Base-by-base conservation (phyloP, 2,329 filamentous ascomycete species). In the Macrophomina tecta region DNA sequence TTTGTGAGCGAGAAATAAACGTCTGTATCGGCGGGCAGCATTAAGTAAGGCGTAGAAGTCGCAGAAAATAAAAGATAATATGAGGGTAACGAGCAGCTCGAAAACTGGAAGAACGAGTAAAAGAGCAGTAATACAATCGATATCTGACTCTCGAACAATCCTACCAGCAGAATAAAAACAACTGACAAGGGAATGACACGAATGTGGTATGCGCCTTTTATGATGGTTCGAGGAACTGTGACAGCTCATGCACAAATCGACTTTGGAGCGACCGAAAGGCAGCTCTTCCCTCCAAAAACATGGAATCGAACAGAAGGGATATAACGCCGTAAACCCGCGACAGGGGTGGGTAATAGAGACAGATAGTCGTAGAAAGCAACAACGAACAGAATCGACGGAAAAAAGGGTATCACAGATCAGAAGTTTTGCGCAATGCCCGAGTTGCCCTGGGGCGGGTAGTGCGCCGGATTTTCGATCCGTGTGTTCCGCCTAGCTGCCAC, bases 361-460 rank as follows among this genome's bases (percentile, higher is more conserved):
- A 62, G 45, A 55, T 62, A 30, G 58, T 23, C 30, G 56, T 40
- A 34, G 34, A 55, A 38, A 62, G 30, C 58, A 62, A 49, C 42
- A 62, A 62, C 58, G 58, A 62, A 28, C 58, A 49, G 58, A 62
- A 62, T 36, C 28, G 36, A 62, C 42, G 49, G n/a, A 36, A 49
- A 49, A 49, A 62, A 62, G 58, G 58, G 58, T 62, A 62, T 62
- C 45, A 30, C 42, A 38, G 45, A 62, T 62, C 58, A 98, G 74
- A 99, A 99, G 80, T 99, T 99, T 81, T 98, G 95, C 38, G 95
- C 92, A 74, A 99, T 97, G 68, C 95, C 95, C 46, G 92, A 92
- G 73, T 92, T 97, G 40, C 87, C 89, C 82, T 97, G 93, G 76
- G 96, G 92, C 11, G 94, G 94, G 74, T 92, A 96, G 69, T 95